These are phyloP conservation scores for Fusarium citri DNA, from an alignment of 2,329 filamentous ascomycete genomes.

Conservation along the genomic window DNA sequence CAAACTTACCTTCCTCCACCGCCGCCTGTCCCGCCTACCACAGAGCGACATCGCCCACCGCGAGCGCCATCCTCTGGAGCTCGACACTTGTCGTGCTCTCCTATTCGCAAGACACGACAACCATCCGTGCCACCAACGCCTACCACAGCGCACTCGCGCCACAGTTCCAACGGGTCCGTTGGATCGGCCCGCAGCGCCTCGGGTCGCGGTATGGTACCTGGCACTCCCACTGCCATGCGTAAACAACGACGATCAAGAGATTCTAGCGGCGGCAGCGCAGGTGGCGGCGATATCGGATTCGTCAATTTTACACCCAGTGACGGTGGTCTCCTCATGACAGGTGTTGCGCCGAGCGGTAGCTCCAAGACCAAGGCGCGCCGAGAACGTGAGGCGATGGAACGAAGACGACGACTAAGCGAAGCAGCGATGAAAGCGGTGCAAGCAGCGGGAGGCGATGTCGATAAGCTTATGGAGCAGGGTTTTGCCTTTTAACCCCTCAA, in stretches of 20 bases:
- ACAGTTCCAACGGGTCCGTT: conserved; percentile 55
- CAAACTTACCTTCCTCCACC: conserved; percentile 53
- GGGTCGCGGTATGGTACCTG: conserved; percentile 52
- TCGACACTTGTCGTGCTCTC: conserved; percentile 57
- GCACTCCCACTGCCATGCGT: conserved; percentile 55
- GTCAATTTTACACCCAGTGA: conserved; percentile 92
- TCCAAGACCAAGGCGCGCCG: conserved; percentile 94
- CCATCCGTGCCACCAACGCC: conserved; percentile 57
- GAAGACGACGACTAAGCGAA: conserved; percentile 74
- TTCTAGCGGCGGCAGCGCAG: conserved; percentile 47
- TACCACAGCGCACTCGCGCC: conserved; percentile 51
- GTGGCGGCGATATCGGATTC: conserved; percentile 67
- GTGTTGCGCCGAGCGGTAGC: conserved; percentile 90
- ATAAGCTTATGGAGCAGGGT: conserved; percentile 63
- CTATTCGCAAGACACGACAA: conserved; percentile 57
- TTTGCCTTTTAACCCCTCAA: conserved; percentile 54
- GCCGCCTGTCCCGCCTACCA: conserved; percentile 45
- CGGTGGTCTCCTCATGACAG: conserved; percentile 81
- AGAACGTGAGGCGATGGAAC: conserved; percentile 88
- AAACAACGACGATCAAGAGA: conserved; percentile 56
- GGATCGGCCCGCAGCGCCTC: conserved; percentile 53
- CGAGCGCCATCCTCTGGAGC: conserved; percentile 67
- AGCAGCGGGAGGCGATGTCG: conserved; percentile 76
- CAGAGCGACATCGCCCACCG: conserved; percentile 59
- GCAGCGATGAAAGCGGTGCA: conserved; percentile 75